Evolutionary conservation across 768 basidiomycete genomes (phyloP), one percentile per base, ranked within the genome.

Genomic region (Cubamyces lactineus): DNA sequence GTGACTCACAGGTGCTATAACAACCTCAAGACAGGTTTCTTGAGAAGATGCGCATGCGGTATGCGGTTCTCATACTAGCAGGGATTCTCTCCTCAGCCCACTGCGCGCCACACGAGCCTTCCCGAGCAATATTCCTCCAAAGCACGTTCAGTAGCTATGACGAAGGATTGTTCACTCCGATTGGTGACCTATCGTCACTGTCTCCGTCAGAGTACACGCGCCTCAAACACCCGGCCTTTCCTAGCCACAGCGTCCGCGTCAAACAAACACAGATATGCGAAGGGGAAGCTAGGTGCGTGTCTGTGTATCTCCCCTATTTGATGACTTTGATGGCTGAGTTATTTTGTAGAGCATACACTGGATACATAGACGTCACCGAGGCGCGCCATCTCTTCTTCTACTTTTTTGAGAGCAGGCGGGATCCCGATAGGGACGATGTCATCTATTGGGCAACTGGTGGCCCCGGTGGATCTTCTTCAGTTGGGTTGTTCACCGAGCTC

Each of bases 321-420:
- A 13, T 26, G 15, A 39, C 21, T 5, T 19, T 17, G 21, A 43
- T 34, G 17, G 7, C 21, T 34, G 30, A 1, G 2, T 5, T 6
- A 24, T 30, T 13, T 9, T 39, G 15, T 41, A 88, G 86, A 15
- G 75, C 82, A 0, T 89, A 87, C 70, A 87, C 88, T 0, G 88
- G 88, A 5, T 90, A 91, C 66, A 86, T 91, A 57, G 88, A 90
- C 59, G 78, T 88, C 48, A 34, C 34, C 9, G 78, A 84, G 67
- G 84, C 86, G 23, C 82, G 85, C 56, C 74, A 75, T 40, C 41
- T 75, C 13, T 75, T 74, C 64, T 80, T 80, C 73, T 78, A 77
- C 71, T 84, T 82, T 72, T 82, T 83, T 64, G 81, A 82, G 64
- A 78, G 76, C 26, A 63, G 81, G 43, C 68, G 69, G 15, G 66